Evolutionary conservation across 116 monocot species (phyloP), one percentile per base, ranked within the genome.

Genomic region (Posidonia oceanica): DNA sequence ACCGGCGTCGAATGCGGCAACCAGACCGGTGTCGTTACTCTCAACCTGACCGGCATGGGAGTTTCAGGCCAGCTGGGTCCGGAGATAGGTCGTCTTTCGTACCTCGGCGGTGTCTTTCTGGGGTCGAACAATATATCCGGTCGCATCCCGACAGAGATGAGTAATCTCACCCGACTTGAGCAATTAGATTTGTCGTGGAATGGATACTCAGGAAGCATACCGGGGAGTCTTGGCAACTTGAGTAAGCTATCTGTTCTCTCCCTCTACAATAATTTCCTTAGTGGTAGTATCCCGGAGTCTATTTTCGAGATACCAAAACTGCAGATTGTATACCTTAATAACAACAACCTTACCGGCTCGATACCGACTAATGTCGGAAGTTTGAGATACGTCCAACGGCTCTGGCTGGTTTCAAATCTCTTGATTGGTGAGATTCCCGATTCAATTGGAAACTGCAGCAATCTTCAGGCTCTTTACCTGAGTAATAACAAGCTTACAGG

Each of bases 11-110:
- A 21, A 4, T 94, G 94, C 63, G 69, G 80, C 38, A 17, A 4
- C n/a, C 37, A 61, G 20, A n/a, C 39, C 37, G 41, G 61, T 63
- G 86, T 88, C 20, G 59, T 75, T 21, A 54, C 78, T 29, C 59
- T 90, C 13, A 66, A 88, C 72, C 61, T 94, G 4, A 76, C 91
- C 6, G 42, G 11, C 1, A 22, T 4, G 4, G 75, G 64, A 8
- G 39, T 90, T 59, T 86, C 91, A 16, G 91, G 94, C 63, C 72
- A 52, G 13, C 18, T 94, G 70, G 83, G 85, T n/a, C 76, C 80
- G 13, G 78, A 87, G 48, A 75, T 94, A 39, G 87, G 90, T 21
- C 36, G 21, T 12, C 52, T 94, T 20, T 68, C 61, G 42, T 55
- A 77, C 55, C 86, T 94, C 39, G 69, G 60, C 14, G 70, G 3